These are phyloP conservation scores for Hevea brasiliensis DNA, from an alignment of 345 rosid genomes.

Conservation along the genomic window DNA sequence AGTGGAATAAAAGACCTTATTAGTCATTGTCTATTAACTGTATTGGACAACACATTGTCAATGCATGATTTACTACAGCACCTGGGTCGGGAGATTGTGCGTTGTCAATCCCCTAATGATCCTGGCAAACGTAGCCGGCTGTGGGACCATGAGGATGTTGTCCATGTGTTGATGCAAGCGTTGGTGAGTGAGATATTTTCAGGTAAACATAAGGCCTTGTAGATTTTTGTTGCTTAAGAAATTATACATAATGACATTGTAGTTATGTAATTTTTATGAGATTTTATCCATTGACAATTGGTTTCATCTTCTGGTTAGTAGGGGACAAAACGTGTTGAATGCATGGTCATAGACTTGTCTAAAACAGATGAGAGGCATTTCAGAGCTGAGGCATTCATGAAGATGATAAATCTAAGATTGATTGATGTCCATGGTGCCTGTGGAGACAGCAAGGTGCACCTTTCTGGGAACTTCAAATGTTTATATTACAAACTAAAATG, in stretches of 20 bases:
- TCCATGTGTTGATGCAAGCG: conserved; percentile 7
- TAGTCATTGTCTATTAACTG: conserved; percentile 12
- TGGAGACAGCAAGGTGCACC: neutral
- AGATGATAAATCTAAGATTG: conserved; percentile 19
- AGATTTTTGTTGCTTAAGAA: neutral
- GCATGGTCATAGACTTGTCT: conserved; percentile 17
- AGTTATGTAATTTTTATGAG: neutral
- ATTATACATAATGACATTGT: neutral
- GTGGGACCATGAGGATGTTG: conserved; percentile 18
- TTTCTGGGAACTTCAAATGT: neutral
- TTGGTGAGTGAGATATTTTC: neutral
- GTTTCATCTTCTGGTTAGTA: neutral
- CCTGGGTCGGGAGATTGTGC: conserved; percentile 19
- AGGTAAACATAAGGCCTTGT: neutral
- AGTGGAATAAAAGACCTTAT: conserved; percentile 2
- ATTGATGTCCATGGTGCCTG: conserved; percentile 10
- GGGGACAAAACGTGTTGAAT: conserved; percentile 14
- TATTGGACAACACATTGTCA: conserved; percentile 3
- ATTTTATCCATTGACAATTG: neutral
- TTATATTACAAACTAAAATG: conserved; percentile 1
- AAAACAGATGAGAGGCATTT: conserved; percentile 10
- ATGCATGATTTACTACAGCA: conserved; percentile 28
- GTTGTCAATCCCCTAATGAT: conserved; percentile 11
- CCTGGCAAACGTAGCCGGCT: conserved; percentile 22
- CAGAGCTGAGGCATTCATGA: conserved; percentile 16